These are phyloP conservation scores for Strigomonas galati DNA, from an alignment of 208 protist genomes.

Conservation along the genomic window DNA sequence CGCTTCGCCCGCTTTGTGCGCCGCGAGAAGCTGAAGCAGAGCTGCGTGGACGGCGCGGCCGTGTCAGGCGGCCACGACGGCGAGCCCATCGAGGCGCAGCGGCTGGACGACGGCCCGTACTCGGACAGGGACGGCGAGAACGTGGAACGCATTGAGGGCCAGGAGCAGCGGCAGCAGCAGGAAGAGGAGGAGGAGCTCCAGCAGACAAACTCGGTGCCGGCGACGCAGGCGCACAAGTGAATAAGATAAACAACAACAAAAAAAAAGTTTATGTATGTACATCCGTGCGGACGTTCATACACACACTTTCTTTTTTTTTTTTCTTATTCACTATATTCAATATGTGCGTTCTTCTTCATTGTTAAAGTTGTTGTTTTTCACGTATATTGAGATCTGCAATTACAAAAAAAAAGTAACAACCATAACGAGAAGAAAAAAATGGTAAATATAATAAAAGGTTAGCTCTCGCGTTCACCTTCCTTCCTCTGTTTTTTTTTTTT, in stretches of 20 bases:
- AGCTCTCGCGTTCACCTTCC: not conserved
- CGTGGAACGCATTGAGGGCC: not conserved
- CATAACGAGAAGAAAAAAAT: no score
- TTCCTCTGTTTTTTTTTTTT: conserved; percentile 15
- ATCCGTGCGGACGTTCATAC: no score
- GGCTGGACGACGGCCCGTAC: not conserved
- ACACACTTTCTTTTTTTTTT: conserved; percentile 4
- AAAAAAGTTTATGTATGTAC: not conserved
- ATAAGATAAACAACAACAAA: not conserved
- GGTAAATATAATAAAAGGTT: conserved; percentile 3
- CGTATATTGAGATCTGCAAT: no score
- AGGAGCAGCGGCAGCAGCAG: not conserved
- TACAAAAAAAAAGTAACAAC: no score
- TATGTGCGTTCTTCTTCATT: not conserved
- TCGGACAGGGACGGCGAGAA: not conserved
- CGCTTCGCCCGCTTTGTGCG: conserved; percentile 53
- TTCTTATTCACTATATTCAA: not conserved
- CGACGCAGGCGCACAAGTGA: not conserved
- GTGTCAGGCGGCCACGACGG: not conserved
- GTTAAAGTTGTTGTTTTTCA: conserved; percentile 1
- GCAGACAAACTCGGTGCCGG: no score
- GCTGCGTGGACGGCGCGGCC: no score
- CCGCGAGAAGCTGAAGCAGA: conserved; percentile 28
- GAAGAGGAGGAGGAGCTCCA: no score
- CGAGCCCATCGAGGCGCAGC: not conserved